Base-by-base conservation (phyloP, 805 yeast genomes). In the Starmerella apicola region DNA sequence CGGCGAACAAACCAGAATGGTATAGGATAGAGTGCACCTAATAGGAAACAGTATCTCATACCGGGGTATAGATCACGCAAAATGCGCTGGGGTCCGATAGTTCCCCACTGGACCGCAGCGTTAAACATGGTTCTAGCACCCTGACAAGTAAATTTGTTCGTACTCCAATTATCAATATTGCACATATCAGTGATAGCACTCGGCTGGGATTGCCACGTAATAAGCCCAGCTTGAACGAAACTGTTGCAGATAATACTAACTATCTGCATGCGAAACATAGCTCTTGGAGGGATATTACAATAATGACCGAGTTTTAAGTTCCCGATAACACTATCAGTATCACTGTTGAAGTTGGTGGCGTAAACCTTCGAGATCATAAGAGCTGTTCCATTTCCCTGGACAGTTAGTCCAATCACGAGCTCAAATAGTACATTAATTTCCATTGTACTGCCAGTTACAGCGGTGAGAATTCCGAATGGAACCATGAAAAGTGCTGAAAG, bases 1-100 rank as follows among this genome's bases (percentile, higher is more conserved):
- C 82, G 81, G 38, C 74, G 61, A 26, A 76, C 59, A 62, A 77
- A 76, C 69, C 72, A 76, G 55, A 72, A 70, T 43, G 78, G 59
- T 6, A 67, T 61, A 2, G 83, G 81, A 50, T 76, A 77, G 39
- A 68, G 51, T 18, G 73, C 65, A 4, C 74, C 67, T 4, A 75
- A 68, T 24, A 66, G 56, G 53, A 61, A 70, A 17, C 63, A 60
- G 53, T 72, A 72, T 36, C 59, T 59, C 35, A 63, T 57, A 4
- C 46, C 41, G 13, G 42, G 28, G 17, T 42, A 42, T 2, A 38
- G 21, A 5, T 32, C 41, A 23, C 36, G 21, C 34, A 42, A 32
- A 18, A 42, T 28, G 3, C 45, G 38, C 3, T 17, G 18, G 7
- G 42, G 42, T 5, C 80, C 80, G 52, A 76, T 67, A 9, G 63